Conservation (phyloP, 2,329 filamentous ascomycete genomes). For the Microsporum canis region DNA sequence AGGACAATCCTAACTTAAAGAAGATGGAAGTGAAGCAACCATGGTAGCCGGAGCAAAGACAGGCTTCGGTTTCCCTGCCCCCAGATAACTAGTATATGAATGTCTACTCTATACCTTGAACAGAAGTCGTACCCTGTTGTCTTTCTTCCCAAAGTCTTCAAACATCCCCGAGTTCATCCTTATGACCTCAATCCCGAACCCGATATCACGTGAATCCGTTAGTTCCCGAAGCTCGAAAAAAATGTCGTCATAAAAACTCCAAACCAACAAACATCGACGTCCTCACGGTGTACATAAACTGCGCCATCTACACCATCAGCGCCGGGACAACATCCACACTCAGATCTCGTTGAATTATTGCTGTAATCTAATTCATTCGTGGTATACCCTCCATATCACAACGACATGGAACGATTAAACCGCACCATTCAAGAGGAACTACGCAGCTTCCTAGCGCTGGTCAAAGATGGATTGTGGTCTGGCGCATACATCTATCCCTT, state of each 20-base stretch:
- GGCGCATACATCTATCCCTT: slow-evolving; percentile 78
- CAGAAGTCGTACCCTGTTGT: background rate
- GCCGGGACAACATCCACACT: background rate
- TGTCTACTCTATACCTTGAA: background rate
- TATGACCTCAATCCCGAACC: too few relatives aligned
- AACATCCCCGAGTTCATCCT: background rate
- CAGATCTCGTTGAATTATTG: background rate
- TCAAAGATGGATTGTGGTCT: slow-evolving; percentile 60
- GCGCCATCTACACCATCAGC: background rate
- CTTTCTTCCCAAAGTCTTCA: background rate
- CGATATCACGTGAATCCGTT: too few relatives aligned
- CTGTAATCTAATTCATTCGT: background rate
- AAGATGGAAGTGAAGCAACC: background rate
- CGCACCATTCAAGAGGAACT: slow-evolving; percentile 57
- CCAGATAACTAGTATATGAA: slow-evolving; percentile 1
- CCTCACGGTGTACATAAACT: background rate
- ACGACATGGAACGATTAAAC: slow-evolving; percentile 43
- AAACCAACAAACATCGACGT: background rate
- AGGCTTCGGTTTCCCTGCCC: background rate
- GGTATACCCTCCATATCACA: background rate
- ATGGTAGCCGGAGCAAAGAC: background rate
- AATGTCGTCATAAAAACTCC: background rate
- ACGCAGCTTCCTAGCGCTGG: slow-evolving; percentile 50
- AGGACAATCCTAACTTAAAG: background rate
- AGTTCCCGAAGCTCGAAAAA: too few relatives aligned